Percentiles rank a stretch among this genome's conserved stretches.
These are phyloP conservation scores for Mycena kentingensis DNA, from an alignment of 768 basidiomycete species.

Conservation along the genomic window DNA sequence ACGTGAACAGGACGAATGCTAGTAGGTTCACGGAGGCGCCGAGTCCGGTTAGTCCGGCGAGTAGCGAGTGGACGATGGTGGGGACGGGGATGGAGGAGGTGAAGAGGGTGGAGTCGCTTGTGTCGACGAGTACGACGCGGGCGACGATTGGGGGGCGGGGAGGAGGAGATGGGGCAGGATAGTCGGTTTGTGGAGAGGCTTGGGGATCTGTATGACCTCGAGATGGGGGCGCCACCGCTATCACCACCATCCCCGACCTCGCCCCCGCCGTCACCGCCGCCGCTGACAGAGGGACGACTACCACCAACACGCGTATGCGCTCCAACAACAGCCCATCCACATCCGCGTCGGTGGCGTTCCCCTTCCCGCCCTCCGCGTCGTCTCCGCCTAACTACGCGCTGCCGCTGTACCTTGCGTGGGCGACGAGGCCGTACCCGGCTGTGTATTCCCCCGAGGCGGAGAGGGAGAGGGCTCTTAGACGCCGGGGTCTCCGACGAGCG, in stretches of 20 bases:
- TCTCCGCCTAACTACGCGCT: not conserved
- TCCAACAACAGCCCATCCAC: constrained; percentile 29
- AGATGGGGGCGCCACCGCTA: not conserved
- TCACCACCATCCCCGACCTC: too few species aligned
- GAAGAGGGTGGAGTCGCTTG: constrained; percentile 4
- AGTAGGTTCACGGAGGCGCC: too few species aligned
- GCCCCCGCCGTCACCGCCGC: too few species aligned
- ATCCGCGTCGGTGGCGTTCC: constrained; percentile 39
- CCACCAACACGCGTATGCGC: not conserved
- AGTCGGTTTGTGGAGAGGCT: not conserved
- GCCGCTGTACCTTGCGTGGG: constrained; percentile 7
- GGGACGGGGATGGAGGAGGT: too few species aligned
- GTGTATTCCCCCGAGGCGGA: too few species aligned
- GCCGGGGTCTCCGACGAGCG: too few species aligned
- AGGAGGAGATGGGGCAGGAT: not conserved
- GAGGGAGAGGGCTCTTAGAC: too few species aligned
- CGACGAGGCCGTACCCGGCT: not conserved
- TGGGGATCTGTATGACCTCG: not conserved
- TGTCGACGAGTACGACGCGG: constrained; percentile 1
- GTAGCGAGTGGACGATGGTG: not conserved
- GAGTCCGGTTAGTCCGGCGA: not conserved
- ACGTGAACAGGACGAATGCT: too few species aligned
- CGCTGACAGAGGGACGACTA: not conserved
- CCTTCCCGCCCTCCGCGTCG: constrained; percentile 25
- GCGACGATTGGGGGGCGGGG: not conserved